Percentiles rank a stretch among this genome's conserved stretches.
phyloP scores from a whole-genome alignment of 257 asterid genomes.

The Galeopsis tetrahit region DNA sequence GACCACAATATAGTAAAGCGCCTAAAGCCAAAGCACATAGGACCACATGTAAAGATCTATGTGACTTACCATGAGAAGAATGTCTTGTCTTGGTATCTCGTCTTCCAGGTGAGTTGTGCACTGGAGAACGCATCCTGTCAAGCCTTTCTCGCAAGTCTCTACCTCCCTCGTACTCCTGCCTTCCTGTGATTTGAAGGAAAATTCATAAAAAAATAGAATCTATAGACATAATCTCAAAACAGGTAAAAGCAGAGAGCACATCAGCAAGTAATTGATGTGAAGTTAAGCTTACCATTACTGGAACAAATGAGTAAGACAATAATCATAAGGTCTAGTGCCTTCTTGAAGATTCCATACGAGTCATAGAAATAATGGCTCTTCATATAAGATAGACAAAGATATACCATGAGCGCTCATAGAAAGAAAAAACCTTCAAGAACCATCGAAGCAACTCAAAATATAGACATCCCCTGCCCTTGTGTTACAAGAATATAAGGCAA shows the following conservation, averaged over 20 bases:
- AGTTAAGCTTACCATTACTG: constrained; percentile 70
- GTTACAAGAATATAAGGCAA: constrained; percentile 46
- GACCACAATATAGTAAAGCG: constrained; percentile 10
- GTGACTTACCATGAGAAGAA: constrained; percentile 63
- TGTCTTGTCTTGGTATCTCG: constrained; percentile 57
- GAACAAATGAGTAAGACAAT: constrained; percentile 62
- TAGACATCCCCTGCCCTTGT: constrained; percentile 53
- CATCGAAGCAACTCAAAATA: constrained; percentile 64
- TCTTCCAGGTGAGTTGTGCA: constrained; percentile 60
- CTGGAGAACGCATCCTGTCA: constrained; percentile 78
- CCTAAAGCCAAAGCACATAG: constrained; percentile 2
- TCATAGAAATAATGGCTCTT: constrained; percentile 62
- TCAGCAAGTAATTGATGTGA: constrained; percentile 38
- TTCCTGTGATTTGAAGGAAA: constrained; percentile 54
- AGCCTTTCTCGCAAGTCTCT: constrained; percentile 87
- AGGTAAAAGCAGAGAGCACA: constrained; percentile 33
- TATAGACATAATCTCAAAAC: constrained; percentile 27
- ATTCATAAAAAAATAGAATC: constrained; percentile 27
- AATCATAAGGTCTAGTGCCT: constrained; percentile 66
- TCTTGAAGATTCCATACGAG: constrained; percentile 67
- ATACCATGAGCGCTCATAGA: constrained; percentile 57
- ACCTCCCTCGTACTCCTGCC: constrained; percentile 63
- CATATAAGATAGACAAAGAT: constrained; percentile 55
- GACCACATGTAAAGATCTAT: constrained; percentile 27
- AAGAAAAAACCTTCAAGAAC: constrained; percentile 54